phyloP scores from a whole-genome alignment of 768 basidiomycete species.

The Dacryopinax primogenitus region DNA sequence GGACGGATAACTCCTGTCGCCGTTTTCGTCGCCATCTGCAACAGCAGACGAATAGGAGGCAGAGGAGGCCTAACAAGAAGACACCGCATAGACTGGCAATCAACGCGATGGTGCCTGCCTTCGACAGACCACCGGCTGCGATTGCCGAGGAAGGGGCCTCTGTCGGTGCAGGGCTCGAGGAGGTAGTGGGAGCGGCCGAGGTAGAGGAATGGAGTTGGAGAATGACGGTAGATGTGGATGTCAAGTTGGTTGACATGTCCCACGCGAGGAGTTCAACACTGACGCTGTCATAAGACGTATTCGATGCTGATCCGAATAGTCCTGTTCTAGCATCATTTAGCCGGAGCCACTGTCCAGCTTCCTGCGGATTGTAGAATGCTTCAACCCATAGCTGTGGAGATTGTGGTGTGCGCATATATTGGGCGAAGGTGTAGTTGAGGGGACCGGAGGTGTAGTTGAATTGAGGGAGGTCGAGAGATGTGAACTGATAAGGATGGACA shows the following conservation, averaged over 20 bases:
- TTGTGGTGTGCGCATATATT: conserved; percentile 7
- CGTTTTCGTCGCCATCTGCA: neutral
- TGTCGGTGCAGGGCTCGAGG: neutral
- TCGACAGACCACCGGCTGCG: conserved; percentile 2
- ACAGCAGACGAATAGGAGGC: conserved; percentile 14
- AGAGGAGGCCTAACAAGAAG: conserved; percentile 10
- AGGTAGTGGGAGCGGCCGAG: neutral
- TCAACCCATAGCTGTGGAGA: neutral
- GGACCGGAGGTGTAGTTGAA: conserved; percentile 9
- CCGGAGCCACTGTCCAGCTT: conserved; percentile 11
- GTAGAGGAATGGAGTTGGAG: neutral
- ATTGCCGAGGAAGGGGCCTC: neutral
- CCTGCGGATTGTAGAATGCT: neutral
- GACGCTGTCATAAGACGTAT: neutral
- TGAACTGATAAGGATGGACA: conserved; percentile 14
- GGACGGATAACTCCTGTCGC: neutral
- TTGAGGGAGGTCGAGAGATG: conserved; percentile 3
- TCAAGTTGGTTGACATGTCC: conserved; percentile 8
- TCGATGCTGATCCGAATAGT: conserved; percentile 4
- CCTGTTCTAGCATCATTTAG: neutral
- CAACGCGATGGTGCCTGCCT: conserved; percentile 10
- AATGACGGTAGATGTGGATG: neutral
- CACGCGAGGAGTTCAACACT: conserved; percentile 9
- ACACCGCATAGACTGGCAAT: conserved; percentile 9
- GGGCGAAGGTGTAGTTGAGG: neutral